Evolutionary conservation across 495 filamentous ascomycete genomes (phyloP).

Genomic region (Amphirosellinia nigrospora): DNA sequence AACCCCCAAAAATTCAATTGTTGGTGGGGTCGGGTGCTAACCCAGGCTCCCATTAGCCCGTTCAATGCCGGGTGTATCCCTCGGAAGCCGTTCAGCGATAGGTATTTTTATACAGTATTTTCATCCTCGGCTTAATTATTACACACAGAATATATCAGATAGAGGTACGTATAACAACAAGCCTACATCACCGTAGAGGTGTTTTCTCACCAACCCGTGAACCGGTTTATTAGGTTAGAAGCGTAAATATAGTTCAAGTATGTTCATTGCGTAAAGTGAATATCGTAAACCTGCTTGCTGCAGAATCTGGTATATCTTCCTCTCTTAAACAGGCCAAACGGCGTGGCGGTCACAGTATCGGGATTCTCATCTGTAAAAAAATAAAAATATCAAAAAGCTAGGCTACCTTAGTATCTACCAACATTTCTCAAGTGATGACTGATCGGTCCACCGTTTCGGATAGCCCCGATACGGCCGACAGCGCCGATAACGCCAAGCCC

Average conservation of each 20-base stretch:
- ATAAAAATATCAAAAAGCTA: too few species aligned
- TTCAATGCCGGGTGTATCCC: constrained; percentile 19
- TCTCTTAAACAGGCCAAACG: background rate
- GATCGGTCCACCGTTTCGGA: constrained; percentile 18
- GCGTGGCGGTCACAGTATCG: background rate
- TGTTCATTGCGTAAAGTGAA: background rate
- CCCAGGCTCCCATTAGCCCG: background rate
- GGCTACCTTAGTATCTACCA: background rate
- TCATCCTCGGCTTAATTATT: constrained; percentile 10
- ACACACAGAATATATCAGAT: too few species aligned
- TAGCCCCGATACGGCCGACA: constrained; percentile 1
- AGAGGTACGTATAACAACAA: too few species aligned
- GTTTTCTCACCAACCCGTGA: background rate
- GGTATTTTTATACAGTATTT: too few species aligned
- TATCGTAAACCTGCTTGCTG: background rate
- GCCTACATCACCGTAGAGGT: too few species aligned
- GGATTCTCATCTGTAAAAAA: too few species aligned
- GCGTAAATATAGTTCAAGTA: background rate
- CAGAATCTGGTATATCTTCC: background rate
- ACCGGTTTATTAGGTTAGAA: background rate
- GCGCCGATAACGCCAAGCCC: constrained; percentile 8
- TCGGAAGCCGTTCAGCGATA: constrained; percentile 17
- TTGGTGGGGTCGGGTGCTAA: background rate
- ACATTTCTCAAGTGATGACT: background rate
- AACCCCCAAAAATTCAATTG: too few species aligned